Percentiles rank a stretch among this genome's conserved stretches.
Conservation (phyloP, 2,329 filamentous ascomycete genomes). For the Colletotrichum camelliae region DNA sequence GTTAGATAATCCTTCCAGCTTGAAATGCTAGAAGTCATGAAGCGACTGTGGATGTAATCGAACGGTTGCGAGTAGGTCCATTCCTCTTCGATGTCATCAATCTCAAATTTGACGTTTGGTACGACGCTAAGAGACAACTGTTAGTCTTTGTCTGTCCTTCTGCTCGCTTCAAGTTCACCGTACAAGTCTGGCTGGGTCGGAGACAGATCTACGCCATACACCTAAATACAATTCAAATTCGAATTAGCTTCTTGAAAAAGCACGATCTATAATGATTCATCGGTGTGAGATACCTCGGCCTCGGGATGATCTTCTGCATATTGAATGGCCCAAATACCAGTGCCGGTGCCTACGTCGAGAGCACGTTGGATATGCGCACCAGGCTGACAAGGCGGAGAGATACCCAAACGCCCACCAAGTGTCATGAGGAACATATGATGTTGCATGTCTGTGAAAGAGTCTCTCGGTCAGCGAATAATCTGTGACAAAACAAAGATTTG, state of each 20-base stretch:
- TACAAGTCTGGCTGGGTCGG: not conserved
- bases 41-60: constrained; percentile 33
- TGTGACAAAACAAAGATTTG: not conserved
- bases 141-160: not conserved
- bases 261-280: rapidly evolving
- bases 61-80: constrained; percentile 37
- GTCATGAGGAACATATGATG: not conserved
- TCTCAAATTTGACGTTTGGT: constrained; percentile 48
- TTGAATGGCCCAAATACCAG: not conserved
- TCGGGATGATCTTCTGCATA: not conserved
- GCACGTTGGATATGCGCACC: not conserved
- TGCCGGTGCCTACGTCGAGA: not conserved
- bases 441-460: not conserved
- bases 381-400: not conserved
- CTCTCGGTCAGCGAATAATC: not conserved
- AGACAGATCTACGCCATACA: not conserved
- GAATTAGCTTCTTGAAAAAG: not conserved
- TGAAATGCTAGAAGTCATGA: constrained; percentile 21
- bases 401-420: not conserved
- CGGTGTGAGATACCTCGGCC: not conserved
- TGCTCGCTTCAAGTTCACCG: not conserved
- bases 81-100: constrained; percentile 38
- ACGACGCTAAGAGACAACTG: constrained; percentile 32
- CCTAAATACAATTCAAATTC: not conserved
- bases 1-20: constrained; percentile 39